Conservation (phyloP, 1,284 basidiomycete species). For the Coniferiporia sulphurascens region DNA sequence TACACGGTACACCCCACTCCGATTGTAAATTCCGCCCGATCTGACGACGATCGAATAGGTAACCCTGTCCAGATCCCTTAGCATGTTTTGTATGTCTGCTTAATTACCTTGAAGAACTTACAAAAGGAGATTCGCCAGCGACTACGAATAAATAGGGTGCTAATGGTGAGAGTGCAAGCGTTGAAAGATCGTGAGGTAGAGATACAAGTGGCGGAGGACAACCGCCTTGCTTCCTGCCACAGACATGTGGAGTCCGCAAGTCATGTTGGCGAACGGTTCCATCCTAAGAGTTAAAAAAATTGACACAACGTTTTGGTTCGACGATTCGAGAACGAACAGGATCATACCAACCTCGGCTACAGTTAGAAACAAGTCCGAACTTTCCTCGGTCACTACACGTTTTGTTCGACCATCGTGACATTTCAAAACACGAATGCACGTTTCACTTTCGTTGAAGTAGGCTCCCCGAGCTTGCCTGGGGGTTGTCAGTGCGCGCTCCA, state of each 20-base stretch:
- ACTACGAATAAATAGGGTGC: conserved; percentile 74
- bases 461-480: conserved; percentile 32
- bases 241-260: conserved; percentile 64
- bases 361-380: conserved; percentile 79
- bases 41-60: conserved; percentile 85
- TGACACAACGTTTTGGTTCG: background rate
- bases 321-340: background rate
- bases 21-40: conserved; percentile 55
- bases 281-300: conserved; percentile 36
- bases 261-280: conserved; percentile 85
- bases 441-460: conserved; percentile 40
- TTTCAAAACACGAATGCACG: conserved; percentile 49
- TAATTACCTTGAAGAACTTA: conserved; percentile 33
- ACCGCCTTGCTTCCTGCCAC: conserved; percentile 33
- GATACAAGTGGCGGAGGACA: conserved; percentile 70
- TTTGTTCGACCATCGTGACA: conserved; percentile 76
- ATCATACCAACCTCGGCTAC: conserved; percentile 65
- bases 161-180: conserved; percentile 62
- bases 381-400: conserved; percentile 78
- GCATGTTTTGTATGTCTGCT: background rate
- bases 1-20: conserved; percentile 68
- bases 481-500: conserved; percentile 44
- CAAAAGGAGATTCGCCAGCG: conserved; percentile 66
- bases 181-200: conserved; percentile 54
- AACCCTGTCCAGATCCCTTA: conserved; percentile 42